Evolutionary conservation across 2,329 filamentous ascomycete genomes (phyloP), one percentile per base, ranked within the genome.

Genomic region (Fusarium praegraminearum): DNA sequence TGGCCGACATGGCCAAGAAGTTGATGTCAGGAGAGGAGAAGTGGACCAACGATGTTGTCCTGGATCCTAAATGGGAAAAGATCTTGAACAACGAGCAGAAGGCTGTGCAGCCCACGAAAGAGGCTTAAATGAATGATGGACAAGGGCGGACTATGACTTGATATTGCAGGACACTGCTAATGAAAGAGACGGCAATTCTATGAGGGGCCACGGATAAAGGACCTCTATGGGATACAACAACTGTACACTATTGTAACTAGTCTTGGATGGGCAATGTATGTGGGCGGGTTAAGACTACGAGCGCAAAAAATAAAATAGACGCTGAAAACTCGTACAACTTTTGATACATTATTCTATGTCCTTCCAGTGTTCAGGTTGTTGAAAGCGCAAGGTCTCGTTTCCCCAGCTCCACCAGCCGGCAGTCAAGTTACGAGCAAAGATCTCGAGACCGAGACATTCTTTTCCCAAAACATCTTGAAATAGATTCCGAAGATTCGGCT

Each of bases 391-490:
- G 11, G 87, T 90, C 73, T 95, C 89, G 71, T 94, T 85, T 5
- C 93, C 93, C 91, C 91, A 94, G 30, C 87, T 86, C 86, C 89
- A 92, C 92, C 93, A 95, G 0, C 91, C 91, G 10, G 88, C 85
- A 3, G 92, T 93, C 45, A 93, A 79, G 75, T 91, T 89, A 58
- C 93, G 84, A 2, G 92, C 91, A 80, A 95, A 96, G 3, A 94
- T 83, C 78, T 96, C 93, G n/a, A 94, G 80, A 4, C 86, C 91
- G 18, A 76, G 75, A 70, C 88, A 90, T 4, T 81, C 77, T 4
- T 74, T 69, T 1, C 82, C 81, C 30, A 92, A 73, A n/a, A 89
- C 73, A 6, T 83, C 79, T 56, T 86, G 83, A 50, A 93, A 86
- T 24, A 93, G 70, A 4, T 78, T 74, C 63, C 89, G 88, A 57